phyloP scores from a whole-genome alignment of 257 asterid species.

The Penstemon newberryi region DNA sequence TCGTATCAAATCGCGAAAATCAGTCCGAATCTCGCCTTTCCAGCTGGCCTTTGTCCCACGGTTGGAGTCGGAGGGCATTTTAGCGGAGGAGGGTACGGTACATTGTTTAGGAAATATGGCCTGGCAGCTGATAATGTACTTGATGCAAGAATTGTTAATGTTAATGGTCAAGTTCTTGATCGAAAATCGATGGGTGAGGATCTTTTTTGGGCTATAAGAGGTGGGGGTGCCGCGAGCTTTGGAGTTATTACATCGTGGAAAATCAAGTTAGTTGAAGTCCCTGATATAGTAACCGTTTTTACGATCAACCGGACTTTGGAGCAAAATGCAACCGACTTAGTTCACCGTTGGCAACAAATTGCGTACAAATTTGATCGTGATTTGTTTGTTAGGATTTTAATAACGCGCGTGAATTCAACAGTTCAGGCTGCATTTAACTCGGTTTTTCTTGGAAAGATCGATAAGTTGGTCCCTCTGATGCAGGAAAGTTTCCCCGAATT shows the following conservation, averaged over 20 bases:
- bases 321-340: slow-evolving; percentile 38
- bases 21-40: slow-evolving; percentile 38
- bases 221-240: slow-evolving; percentile 52
- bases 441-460: slow-evolving; percentile 39
- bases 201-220: slow-evolving; percentile 54
- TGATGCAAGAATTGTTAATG: slow-evolving; percentile 38
- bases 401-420: slow-evolving; percentile 25
- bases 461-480: slow-evolving; percentile 34
- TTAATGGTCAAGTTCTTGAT: slow-evolving; percentile 35
- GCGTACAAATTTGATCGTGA: slow-evolving; percentile 29
- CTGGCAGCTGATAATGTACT: slow-evolving; percentile 42
- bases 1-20: slow-evolving; percentile 26
- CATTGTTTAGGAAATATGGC: slow-evolving; percentile 41
- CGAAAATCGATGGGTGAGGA: slow-evolving; percentile 52
- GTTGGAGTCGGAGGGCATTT: slow-evolving; percentile 55
- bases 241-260: slow-evolving; percentile 46
- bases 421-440: slow-evolving; percentile 44
- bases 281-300: slow-evolving; percentile 43
- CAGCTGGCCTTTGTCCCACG: slow-evolving; percentile 45
- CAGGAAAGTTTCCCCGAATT: slow-evolving; percentile 44
- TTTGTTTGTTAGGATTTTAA: slow-evolving; percentile 32
- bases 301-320: slow-evolving; percentile 37
- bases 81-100: slow-evolving; percentile 55
- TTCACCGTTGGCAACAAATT: slow-evolving; percentile 40
- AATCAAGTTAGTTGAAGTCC: slow-evolving; percentile 35